phyloP scores from a whole-genome alignment of 176 grass and related monocot species.

The Cymbopogon citratus region DNA sequence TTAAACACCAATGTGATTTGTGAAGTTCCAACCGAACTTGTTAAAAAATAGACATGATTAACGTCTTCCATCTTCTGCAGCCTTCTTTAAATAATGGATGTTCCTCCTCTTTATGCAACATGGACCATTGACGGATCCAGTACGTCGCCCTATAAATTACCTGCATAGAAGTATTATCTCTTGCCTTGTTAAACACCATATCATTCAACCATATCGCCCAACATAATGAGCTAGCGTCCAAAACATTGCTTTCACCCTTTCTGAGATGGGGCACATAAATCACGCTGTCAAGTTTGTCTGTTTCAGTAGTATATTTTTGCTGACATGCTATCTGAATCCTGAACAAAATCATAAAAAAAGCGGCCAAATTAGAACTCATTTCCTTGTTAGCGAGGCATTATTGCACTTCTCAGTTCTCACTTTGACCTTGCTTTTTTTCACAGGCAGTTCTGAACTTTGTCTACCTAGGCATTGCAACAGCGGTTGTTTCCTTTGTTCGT shows the following conservation, averaged over 20 bases:
- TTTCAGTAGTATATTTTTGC: neutral
- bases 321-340: neutral
- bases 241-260: neutral
- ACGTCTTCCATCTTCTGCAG: no score
- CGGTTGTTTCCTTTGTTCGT: slow-evolving; percentile 47
- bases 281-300: slow-evolving; percentile 1
- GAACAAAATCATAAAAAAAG: neutral
- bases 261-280: neutral
- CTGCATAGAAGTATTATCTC: no score
- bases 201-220: no score
- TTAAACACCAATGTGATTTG: no score
- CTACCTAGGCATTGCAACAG: slow-evolving; percentile 44
- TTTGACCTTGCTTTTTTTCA: neutral
- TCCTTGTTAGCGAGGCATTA: neutral
- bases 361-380: neutral
- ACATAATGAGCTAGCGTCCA: neutral
- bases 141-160: no score
- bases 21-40: no score
- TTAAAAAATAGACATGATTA: no score
- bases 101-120: no score
- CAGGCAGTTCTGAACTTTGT: slow-evolving; percentile 53
- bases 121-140: no score
- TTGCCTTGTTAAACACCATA: no score
- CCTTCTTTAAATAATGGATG: no score
- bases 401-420: neutral